Evolutionary conservation across 164 flowering plant genomes (phyloP).

Genomic region (Berberis thunbergii): DNA sequence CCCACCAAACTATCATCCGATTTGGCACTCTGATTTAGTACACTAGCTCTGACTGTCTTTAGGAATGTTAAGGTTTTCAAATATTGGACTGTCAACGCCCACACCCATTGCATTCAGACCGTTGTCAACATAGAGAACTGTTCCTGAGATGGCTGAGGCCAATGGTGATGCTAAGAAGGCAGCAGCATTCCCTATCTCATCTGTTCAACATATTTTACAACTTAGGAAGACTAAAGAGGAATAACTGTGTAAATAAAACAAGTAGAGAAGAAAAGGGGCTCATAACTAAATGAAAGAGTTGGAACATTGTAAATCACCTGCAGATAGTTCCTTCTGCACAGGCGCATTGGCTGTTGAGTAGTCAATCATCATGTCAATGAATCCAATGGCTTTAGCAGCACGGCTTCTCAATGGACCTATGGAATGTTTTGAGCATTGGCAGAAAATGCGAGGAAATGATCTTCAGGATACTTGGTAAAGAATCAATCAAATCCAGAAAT

Average conservation of each 20-base stretch:
- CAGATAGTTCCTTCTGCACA: constrained; percentile 69
- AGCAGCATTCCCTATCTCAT: constrained; percentile 78
- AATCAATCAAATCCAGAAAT: too few relatives aligned
- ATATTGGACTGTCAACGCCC: constrained; percentile 75
- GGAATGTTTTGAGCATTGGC: not conserved
- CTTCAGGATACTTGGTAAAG: too few relatives aligned
- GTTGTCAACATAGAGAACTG: constrained; percentile 75
- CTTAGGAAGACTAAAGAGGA: not conserved
- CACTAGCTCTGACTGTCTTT: constrained; percentile 14
- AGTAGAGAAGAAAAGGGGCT: not conserved
- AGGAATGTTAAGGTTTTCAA: constrained; percentile 62
- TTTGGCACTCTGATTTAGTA: too few relatives aligned
- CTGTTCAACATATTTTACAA: constrained; percentile 28
- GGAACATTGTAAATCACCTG: constrained; percentile 36
- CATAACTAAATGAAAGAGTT: not conserved
- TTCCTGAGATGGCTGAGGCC: constrained; percentile 85
- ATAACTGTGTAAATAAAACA: not conserved
- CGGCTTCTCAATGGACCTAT: constrained; percentile 46
- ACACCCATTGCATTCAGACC: constrained; percentile 92
- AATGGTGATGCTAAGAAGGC: constrained; percentile 86
- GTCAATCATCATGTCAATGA: constrained; percentile 85
- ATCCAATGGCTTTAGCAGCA: constrained; percentile 95
- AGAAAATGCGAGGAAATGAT: not conserved
- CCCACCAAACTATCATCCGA: too few relatives aligned
- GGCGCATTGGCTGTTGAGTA: constrained; percentile 82